Base-by-base conservation (phyloP, 1,284 basidiomycete genomes). In the Cutaneotrichosporon cavernicola region DNA sequence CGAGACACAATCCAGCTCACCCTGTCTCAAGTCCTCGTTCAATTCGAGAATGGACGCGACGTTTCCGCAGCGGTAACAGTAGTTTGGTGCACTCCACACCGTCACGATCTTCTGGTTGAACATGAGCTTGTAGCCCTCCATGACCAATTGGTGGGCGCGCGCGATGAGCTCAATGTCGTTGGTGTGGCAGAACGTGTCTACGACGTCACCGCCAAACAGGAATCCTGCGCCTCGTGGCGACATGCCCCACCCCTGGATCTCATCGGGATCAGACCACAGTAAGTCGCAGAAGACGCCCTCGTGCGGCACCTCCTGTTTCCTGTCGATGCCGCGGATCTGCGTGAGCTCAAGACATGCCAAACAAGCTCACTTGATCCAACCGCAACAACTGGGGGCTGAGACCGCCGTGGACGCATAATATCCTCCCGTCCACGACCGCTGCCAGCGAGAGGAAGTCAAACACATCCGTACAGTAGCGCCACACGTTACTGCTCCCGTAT, bases 101-200 rank as follows among this genome's bases (percentile, higher is more conserved):
- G 97, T 99, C 11, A 99, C 97, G 70, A 99, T 96, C 46, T 88
- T 89, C 65, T 87, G 85, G 77, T 98, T 94, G 73, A 97, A 97
- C 94, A 98, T 97, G 77, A 96, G 85, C 81, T 98, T 98, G 83
- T 91, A 98, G 5, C 96, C 96, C 80, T 99, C 96, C 90, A 98
- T 95, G 4, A 96, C 96, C 30, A 99, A 88, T 77, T 99, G 96
- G 82, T 99, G 96, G 14, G 96, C 97, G 56, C 97, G 85, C 5
- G 96, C 96, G 73, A 99, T 94, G 66, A 99, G 86, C 81, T 97
- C 93, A 69, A 99, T 89, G 51, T 88, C 89, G 76, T 99, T 99
- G 70, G 88, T 86, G 77, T 96, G 92, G 31, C 90, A 89, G 77
- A 99, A 99, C 22, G 84, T 81, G 77, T 91, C 90, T 6, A 93